A percentile compares a stretch with the other conserved stretches of the same genome.
phyloP scores from a whole-genome alignment of 2,329 filamentous ascomycete species.

The Fusarium secorum region DNA sequence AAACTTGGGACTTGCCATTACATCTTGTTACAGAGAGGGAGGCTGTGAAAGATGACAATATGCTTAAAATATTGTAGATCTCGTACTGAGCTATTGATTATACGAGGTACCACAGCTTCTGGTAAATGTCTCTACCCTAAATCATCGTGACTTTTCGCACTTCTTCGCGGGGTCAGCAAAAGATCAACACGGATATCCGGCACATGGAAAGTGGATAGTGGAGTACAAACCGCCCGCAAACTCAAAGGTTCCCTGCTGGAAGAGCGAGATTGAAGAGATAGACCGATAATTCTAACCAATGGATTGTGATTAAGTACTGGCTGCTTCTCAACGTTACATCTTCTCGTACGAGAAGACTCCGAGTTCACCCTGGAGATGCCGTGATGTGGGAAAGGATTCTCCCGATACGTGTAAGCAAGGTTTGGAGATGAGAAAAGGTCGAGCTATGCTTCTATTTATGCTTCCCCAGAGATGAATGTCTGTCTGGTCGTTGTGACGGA shows the following conservation, averaged over 20 bases:
- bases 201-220: not conserved
- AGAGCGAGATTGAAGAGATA: not conserved
- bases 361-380: not conserved
- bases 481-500: rapidly evolving
- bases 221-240: not conserved
- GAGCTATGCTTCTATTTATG: not conserved
- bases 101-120: rapidly evolving
- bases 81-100: not conserved
- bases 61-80: not conserved
- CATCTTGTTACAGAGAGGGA: not conserved
- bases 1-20: not conserved
- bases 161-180: not conserved
- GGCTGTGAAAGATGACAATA: too few relatives aligned
- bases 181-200: not conserved
- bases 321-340: not conserved
- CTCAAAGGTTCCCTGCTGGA: not conserved
- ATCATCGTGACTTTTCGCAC: not conserved
- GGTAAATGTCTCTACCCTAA: not conserved
- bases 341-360: not conserved
- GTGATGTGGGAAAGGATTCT: not conserved
- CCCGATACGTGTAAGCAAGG: not conserved
- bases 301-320: not conserved
- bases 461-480: not conserved
- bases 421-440: not conserved
- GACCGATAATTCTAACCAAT: not conserved